Conservation (phyloP, 306 rosid genomes). For the Lithocarpus polystachyus region DNA sequence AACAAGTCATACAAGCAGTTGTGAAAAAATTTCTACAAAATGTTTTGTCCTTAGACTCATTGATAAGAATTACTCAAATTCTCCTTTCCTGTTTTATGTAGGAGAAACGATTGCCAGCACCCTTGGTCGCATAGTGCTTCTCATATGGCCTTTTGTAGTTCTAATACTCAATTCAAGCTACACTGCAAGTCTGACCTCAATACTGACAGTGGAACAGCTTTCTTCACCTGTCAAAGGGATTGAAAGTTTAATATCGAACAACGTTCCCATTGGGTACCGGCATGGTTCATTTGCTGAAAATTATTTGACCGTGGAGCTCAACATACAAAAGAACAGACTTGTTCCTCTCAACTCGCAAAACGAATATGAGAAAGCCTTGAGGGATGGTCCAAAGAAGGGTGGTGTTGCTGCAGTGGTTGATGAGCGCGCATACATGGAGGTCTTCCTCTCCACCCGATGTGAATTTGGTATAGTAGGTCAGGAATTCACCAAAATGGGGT, state of each 20-base stretch:
- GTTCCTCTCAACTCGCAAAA: conserved; percentile 53
- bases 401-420: conserved; percentile 85
- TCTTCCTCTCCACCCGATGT: conserved; percentile 81
- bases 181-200: conserved; percentile 94
- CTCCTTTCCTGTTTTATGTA: conserved; percentile 19
- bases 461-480: conserved; percentile 77
- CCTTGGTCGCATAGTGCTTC: conserved; percentile 76
- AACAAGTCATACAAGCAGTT: too few species aligned
- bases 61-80: not conserved
- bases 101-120: conserved; percentile 90
- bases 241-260: conserved; percentile 47
- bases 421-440: conserved; percentile 72
- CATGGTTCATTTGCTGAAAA: conserved; percentile 60
- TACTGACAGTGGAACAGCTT: conserved; percentile 86
- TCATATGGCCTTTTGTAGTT: conserved; percentile 92
- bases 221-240: conserved; percentile 77
- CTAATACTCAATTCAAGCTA: conserved; percentile 91
- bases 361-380: conserved; percentile 58
- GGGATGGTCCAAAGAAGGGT: conserved; percentile 63
- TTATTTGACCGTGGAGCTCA: conserved; percentile 61
- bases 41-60: too few species aligned
- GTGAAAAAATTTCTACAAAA: too few species aligned
- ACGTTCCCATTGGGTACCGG: conserved; percentile 69
- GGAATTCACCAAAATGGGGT: conserved; percentile 89
- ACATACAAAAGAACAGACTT: conserved; percentile 61